Conservation (phyloP, 164 flowering plant species). For the Berberis thunbergii region DNA sequence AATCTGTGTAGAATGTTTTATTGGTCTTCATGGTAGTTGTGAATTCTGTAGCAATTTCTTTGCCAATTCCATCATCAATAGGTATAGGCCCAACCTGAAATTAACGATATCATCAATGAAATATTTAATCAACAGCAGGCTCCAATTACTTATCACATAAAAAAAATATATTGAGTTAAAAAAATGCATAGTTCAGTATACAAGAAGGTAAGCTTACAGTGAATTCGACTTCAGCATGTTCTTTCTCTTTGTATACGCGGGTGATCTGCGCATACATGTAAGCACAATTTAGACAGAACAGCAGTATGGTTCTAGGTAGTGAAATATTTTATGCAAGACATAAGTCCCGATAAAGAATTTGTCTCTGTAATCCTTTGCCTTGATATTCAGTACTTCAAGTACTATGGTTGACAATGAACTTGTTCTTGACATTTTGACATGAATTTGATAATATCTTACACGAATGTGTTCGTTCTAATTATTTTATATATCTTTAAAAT, state of each 20-base stretch:
- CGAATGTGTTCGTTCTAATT: too few species aligned
- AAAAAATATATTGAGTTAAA: too few species aligned
- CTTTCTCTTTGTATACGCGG: slow-evolving; percentile 61
- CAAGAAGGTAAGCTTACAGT: slow-evolving; percentile 28
- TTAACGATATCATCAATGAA: slow-evolving; percentile 2
- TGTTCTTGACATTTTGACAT: background rate
- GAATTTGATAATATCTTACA: too few species aligned
- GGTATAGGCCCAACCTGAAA: slow-evolving; percentile 34
- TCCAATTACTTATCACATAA: background rate
- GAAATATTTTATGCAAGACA: too few species aligned
- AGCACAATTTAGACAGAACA: background rate
- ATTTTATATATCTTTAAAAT: too few species aligned
- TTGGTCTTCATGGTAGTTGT: slow-evolving; percentile 55
- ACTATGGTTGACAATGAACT: background rate
- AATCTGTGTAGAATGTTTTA: slow-evolving; percentile 16
- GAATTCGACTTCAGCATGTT: slow-evolving; percentile 53
- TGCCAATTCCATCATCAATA: slow-evolving; percentile 73
- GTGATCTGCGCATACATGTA: slow-evolving; percentile 47
- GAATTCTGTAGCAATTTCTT: slow-evolving; percentile 69
- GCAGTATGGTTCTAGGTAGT: too few species aligned
- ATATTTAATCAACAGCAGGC: background rate
- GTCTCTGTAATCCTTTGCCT: background rate
- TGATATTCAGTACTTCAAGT: background rate
- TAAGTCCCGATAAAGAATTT: too few species aligned
- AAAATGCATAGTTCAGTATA: background rate